Evolutionary conservation across 371 early-diverging fungal species (phyloP), one percentile per base, ranked within the genome.

Genomic region (Catenaria anguillulae): DNA sequence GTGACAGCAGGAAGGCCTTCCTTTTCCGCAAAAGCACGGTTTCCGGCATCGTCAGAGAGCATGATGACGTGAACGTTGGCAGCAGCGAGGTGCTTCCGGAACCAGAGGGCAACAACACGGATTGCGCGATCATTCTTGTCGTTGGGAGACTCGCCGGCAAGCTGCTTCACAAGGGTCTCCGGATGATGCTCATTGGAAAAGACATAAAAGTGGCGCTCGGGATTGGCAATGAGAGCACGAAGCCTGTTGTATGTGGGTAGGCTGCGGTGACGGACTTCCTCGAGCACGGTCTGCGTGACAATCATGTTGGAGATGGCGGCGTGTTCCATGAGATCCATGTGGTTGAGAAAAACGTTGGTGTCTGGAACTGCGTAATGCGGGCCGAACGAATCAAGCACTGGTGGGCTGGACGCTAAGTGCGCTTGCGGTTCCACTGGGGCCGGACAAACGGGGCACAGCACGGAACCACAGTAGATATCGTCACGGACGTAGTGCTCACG

Each of bases 71-170:
- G 66, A 60, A 84, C 66, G 26, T 66, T 43, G 24, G 64, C 46
- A 0, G 69, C 62, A 40, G 71, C 72, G 54, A 90, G 66, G 69
- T 97, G 96, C 34, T 77, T 74, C 0, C 58, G 48, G 63, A 91
- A 93, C 97, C 97, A 97, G 48, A 79, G 74, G 0, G 82, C 76
- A 0, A 91, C 86, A 0, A 77, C 75, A 19, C 95, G 87, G 64
- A 97, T 97, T 5, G 93, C 92, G 70, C 95, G 71, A 67, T 95
- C 96, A 63, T 95, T 95, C 63, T 92, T 74, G 68, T 95, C 97
- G 62, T 95, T 94, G 8, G 89, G 85, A 5, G 88, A 75, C 72
- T 97, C 97, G 52, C 79, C 85, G 58, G 86, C 77, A 29, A 80
- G 66, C 45, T 80, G 75, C 63, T 95, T 90, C 42, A 92, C 77